Evolutionary conservation across 345 rosid species (phyloP).

Genomic region (Gynandropsis gynandra): DNA sequence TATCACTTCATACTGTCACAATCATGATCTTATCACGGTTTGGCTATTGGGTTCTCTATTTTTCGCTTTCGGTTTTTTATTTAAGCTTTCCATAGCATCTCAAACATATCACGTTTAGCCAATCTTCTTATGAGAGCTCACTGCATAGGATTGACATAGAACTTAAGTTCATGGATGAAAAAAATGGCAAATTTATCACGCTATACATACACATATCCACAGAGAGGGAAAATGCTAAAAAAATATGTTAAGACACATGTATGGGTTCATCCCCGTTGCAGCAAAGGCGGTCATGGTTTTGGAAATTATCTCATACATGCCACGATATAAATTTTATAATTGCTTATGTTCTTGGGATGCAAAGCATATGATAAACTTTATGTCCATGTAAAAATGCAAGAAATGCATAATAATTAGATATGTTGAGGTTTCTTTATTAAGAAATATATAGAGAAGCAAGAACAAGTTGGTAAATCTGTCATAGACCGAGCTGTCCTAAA

Average conservation of each 20-base stretch:
- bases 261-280: constrained; percentile 86
- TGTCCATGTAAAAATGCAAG: constrained; percentile 87
- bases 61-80: constrained; percentile 68
- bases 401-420: constrained; percentile 13
- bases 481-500: constrained; percentile 83
- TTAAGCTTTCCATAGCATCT: constrained; percentile 79
- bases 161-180: not conserved
- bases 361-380: constrained; percentile 87
- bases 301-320: constrained; percentile 73
- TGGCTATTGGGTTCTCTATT: constrained; percentile 85
- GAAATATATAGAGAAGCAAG: constrained; percentile 2
- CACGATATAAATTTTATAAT: constrained; percentile 86
- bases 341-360: constrained; percentile 95
- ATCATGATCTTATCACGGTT: too few species aligned
- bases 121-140: constrained; percentile 76
- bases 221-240: too few species aligned
- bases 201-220: too few species aligned
- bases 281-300: constrained; percentile 77
- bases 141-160: constrained; percentile 32
- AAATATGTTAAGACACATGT: constrained; percentile 44
- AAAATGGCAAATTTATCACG: too few species aligned
- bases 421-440: not conserved
- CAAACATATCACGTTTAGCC: constrained; percentile 78
- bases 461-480: constrained; percentile 45
- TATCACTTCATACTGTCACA: too few species aligned